Conservation (phyloP, 1,139 yeast species). For the Komagataea norvegica region DNA sequence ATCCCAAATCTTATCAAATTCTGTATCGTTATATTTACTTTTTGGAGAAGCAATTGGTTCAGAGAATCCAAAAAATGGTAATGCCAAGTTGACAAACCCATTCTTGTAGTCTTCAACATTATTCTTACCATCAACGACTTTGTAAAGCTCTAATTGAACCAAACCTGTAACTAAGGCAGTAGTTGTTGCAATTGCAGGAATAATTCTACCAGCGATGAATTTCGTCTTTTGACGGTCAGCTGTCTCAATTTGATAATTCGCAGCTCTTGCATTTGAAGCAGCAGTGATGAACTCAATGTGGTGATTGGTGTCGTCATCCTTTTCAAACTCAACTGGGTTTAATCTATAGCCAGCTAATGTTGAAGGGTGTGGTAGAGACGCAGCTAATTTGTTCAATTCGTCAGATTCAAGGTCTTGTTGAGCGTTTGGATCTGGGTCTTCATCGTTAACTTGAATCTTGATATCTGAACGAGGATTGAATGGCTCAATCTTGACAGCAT, state of each 20-base stretch:
- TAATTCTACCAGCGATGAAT: slow-evolving; percentile 88
- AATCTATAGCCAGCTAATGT: slow-evolving; percentile 85
- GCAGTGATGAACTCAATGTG: slow-evolving; percentile 97
- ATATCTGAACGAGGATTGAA: slow-evolving; percentile 75
- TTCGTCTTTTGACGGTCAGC: slow-evolving; percentile 75
- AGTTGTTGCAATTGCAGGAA: slow-evolving; percentile 98
- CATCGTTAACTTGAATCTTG: slow-evolving; percentile 82
- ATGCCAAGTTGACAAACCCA: slow-evolving; percentile 89
- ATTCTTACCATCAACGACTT: slow-evolving; percentile 69
- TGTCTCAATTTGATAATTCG: slow-evolving; percentile 79
- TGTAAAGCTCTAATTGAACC: slow-evolving; percentile 86
- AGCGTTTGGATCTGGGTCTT: slow-evolving; percentile 79
- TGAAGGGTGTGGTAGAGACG: slow-evolving; percentile 83
- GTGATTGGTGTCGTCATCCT: slow-evolving; percentile 94
- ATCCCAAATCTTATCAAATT: slow-evolving; percentile 91
- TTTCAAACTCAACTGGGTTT: slow-evolving; percentile 87
- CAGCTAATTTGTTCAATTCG: slow-evolving; percentile 54
- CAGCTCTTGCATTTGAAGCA: slow-evolving; percentile 93
- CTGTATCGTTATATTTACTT: slow-evolving; percentile 74
- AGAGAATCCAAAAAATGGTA: slow-evolving; percentile 94
- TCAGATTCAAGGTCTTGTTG: slow-evolving; percentile 53
- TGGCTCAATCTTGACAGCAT: slow-evolving; percentile 51
- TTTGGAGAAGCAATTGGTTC: slow-evolving; percentile 89
- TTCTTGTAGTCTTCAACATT: slow-evolving; percentile 87
- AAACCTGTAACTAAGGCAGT: slow-evolving; percentile 95